Conservation (phyloP, 208 protist genomes). For the Trypanosoma avium region DNA sequence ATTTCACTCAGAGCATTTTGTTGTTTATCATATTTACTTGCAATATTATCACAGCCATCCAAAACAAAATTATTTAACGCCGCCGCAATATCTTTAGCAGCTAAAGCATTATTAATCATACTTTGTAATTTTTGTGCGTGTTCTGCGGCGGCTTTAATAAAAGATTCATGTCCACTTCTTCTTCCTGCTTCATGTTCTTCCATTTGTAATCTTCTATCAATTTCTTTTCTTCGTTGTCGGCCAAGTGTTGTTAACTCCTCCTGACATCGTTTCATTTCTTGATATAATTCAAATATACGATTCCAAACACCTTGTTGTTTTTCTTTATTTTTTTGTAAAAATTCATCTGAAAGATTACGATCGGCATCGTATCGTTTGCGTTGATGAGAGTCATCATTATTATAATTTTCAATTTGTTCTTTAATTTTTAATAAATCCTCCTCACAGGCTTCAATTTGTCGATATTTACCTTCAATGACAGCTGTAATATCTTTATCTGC, state of each 20-base stretch:
- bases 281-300: slow-evolving; percentile 72
- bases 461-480: slow-evolving; percentile 85
- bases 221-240: slow-evolving; percentile 63
- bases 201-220: slow-evolving; percentile 76
- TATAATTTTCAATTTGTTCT: slow-evolving; percentile 87
- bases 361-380: slow-evolving; percentile 83
- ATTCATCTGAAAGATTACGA: slow-evolving; percentile 66
- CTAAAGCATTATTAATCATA: slow-evolving; percentile 82
- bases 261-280: slow-evolving; percentile 72
- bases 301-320: slow-evolving; percentile 91
- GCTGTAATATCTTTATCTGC: slow-evolving; percentile 84
- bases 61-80: slow-evolving; percentile 90
- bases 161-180: slow-evolving; percentile 79
- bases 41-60: slow-evolving; percentile 86
- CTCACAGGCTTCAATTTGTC: slow-evolving; percentile 87
- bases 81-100: slow-evolving; percentile 64
- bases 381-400: slow-evolving; percentile 75
- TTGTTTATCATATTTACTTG: slow-evolving; percentile 85
- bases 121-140: slow-evolving; percentile 78
- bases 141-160: slow-evolving; percentile 62
- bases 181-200: slow-evolving; percentile 84
- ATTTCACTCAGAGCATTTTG: slow-evolving; percentile 79
- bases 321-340: slow-evolving; percentile 87
- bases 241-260: slow-evolving; percentile 66
- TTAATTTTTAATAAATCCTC: slow-evolving; percentile 84